Evolutionary conservation across 208 protist genomes (phyloP).

Genomic region (Crithidia thermophila): DNA sequence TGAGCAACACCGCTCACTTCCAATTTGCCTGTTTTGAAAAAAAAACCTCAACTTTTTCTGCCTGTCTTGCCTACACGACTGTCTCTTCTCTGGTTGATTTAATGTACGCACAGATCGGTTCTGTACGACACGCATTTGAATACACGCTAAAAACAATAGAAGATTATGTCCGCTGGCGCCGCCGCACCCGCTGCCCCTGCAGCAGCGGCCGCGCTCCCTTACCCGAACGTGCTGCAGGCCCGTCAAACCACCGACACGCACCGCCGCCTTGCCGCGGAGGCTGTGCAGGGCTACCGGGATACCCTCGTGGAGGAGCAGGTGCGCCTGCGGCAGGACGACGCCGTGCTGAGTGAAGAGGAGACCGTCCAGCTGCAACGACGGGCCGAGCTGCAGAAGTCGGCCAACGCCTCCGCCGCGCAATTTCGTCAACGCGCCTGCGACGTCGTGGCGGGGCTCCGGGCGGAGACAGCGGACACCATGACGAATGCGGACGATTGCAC

Average conservation of each 20-base stretch:
- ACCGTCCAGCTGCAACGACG: slow-evolving; percentile 16
- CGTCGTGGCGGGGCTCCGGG: slow-evolving; percentile 15
- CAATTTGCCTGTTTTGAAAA: too few relatives aligned
- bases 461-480: background rate
- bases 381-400: slow-evolving; percentile 5
- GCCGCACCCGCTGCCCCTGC: background rate
- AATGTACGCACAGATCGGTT: too few relatives aligned
- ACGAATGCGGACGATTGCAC: too few relatives aligned
- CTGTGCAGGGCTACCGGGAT: slow-evolving; percentile 15
- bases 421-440: slow-evolving; percentile 23
- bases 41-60: too few relatives aligned
- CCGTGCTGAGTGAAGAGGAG: slow-evolving; percentile 28
- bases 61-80: too few relatives aligned
- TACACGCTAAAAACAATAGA: too few relatives aligned
- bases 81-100: too few relatives aligned
- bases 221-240: slow-evolving; percentile 55
- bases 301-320: slow-evolving; percentile 3
- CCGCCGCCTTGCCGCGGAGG: slow-evolving; percentile 18
- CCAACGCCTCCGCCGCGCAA: slow-evolving; percentile 21
- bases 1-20: too few relatives aligned
- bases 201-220: slow-evolving; percentile 29
- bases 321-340: slow-evolving; percentile 14
- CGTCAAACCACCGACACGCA: slow-evolving; percentile 37
- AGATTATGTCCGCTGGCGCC: slow-evolving; percentile 13
- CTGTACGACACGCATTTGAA: too few relatives aligned